Evolutionary conservation across 2,329 filamentous ascomycete genomes (phyloP), one percentile per base, ranked within the genome.

Genomic region (Aureobasidium leucospermi): DNA sequence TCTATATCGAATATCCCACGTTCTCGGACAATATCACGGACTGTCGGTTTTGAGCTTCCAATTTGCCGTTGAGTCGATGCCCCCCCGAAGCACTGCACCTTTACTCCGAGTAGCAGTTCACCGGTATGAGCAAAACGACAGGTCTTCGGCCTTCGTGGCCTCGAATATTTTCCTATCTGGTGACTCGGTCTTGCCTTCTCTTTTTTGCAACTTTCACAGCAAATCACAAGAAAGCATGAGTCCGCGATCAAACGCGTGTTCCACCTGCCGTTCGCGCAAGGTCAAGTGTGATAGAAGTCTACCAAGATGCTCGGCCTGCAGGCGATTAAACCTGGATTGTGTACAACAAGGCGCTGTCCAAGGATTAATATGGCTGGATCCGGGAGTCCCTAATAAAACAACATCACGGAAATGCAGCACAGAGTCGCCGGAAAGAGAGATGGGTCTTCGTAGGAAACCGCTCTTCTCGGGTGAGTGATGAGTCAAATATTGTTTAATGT

Each of bases 261-360:
- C 39, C 7, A 60, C 48, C 32, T 60, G 58, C 42, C 58, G 58
- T 29, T 49, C 43, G 16, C 47, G 58, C 34, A 60, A 60, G 39
- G 49, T 53, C 58, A 60, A 60, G 32, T 60, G 58, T 34, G 58
- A 60, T 43, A 46, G 48, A n/a, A 60, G 13, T 13, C 32, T 53
- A 53, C 58, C 58, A 39, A 47, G 19, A 38, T 60, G 58, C 49
- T 60, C 58, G 47, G 47, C 58, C 28, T 60, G 58, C 48, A 41
- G 10, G 28, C 58, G 58, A 60, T 15, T 55, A 36, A 43, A 49
- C 9, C 48, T 60, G 32, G 48, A 39, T 34, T 60, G 58, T 55
- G 48, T 59, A 32, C 55, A 58, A 58, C 55, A 58, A 58, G 55
- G 55, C 43, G 55, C 55, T 32, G 43, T 48, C 23, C 55, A 58